phyloP scores from a whole-genome alignment of 495 filamentous ascomycete species.

The Hypoxylon lienhwacheense region DNA sequence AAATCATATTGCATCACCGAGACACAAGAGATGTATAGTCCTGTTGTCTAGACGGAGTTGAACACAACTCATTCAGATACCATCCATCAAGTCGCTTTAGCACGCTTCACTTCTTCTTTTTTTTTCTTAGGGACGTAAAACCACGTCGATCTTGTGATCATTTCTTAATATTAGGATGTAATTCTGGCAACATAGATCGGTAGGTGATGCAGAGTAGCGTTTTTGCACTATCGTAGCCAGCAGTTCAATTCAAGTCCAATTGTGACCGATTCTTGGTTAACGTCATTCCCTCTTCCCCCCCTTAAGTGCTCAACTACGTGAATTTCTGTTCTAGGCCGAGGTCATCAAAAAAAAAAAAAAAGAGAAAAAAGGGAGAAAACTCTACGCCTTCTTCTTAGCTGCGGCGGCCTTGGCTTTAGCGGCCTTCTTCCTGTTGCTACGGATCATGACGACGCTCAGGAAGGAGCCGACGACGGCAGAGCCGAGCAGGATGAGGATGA shows the following conservation, averaged over 20 bases:
- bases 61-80: slow-evolving; percentile 36
- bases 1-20: slow-evolving; percentile 31
- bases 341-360: neutral
- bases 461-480: slow-evolving; percentile 95
- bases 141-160: slow-evolving; percentile 1
- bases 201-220: neutral
- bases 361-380: neutral
- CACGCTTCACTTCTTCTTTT: slow-evolving; percentile 1
- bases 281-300: neutral
- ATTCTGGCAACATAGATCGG: neutral
- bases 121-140: slow-evolving; percentile 2
- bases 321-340: neutral
- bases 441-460: slow-evolving; percentile 96
- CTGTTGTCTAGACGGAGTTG: slow-evolving; percentile 18
- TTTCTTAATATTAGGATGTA: slow-evolving; percentile 7
- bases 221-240: neutral
- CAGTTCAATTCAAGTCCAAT: neutral
- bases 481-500: slow-evolving; percentile 90
- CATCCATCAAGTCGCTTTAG: slow-evolving; percentile 29
- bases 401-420: slow-evolving; percentile 82
- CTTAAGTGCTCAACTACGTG: neutral
- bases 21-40: slow-evolving; percentile 28
- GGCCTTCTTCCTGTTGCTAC: slow-evolving; percentile 95
- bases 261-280: neutral
- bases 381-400: slow-evolving; percentile 65